Evolutionary conservation across 2,329 filamentous ascomycete species (phyloP), one percentile per base, ranked within the genome.

Genomic region (Lecanoromycetidae sp.): DNA sequence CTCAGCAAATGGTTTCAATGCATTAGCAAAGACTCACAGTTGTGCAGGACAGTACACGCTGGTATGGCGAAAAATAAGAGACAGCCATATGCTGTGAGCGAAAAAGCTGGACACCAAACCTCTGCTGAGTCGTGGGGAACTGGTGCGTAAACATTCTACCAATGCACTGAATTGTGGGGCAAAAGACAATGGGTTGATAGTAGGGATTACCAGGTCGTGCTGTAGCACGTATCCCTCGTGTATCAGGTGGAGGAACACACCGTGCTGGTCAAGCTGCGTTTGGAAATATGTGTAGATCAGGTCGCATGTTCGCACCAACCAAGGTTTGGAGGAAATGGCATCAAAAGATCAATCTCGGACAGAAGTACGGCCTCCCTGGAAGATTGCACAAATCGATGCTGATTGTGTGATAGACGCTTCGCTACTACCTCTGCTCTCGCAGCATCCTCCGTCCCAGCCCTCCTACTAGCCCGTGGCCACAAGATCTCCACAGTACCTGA

Each of bases 261-360:
- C 90, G 91, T 80, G 91, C 91, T 68, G 91, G 91, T 78, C 91
- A 98, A 79, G 91, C 91, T 72, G 91, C 91, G 63, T 98, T 96
- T 74, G 91, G 91, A 87, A 98, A 98, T 85, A 87, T 90, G 87
- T 98, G 91, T 78, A 88, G 91, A 71, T 94, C 90, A 69, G 91
- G 93, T 78, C 91, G 91, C 76, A 98, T 98, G 91, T 98, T 98
- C 76, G 91, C 91, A 62, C 91, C 91, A 60, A 98, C 91, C 75
- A 98, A 98, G 84, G 84, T 94, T 76, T 98, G 91, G 93, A 81
- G 91, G 71, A 95, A 94, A 79, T 98, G 91, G 93, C 91, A 98
- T 80, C 80, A 95, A 79, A 96, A 96, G 87, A 80, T 98, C 81
- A 94, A 94, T 80, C 80, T 93, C 72, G 84, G 84, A 72, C 91